phyloP scores from a whole-genome alignment of 169 alveolate species.

The Amoebophrya sp. region DNA sequence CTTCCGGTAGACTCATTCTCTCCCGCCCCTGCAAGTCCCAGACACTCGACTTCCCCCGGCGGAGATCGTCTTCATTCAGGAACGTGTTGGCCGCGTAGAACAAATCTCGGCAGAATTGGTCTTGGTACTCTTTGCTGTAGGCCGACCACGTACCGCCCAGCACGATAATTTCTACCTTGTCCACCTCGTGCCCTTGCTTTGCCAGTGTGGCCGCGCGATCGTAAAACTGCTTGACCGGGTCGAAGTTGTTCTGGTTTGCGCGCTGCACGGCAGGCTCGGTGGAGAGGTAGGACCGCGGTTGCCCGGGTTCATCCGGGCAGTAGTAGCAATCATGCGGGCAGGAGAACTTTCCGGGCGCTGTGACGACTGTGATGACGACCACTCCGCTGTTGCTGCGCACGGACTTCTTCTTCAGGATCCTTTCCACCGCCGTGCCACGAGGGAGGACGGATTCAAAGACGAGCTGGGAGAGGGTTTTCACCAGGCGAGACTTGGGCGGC shows the following conservation, averaged over 20 bases:
- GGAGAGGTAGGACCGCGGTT: slow-evolving; percentile 86
- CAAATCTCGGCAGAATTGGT: slow-evolving; percentile 78
- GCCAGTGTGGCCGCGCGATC: slow-evolving; percentile 82
- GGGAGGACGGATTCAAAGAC: not conserved
- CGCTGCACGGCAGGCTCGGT: slow-evolving; percentile 92
- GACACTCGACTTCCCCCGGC: not conserved
- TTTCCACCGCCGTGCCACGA: not conserved
- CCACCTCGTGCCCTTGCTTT: slow-evolving; percentile 82
- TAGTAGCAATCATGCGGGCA: slow-evolving; percentile 85
- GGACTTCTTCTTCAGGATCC: slow-evolving; percentile 57
- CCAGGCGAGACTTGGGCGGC: not conserved
- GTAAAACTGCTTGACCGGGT: slow-evolving; percentile 76
- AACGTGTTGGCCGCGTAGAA: slow-evolving; percentile 81
- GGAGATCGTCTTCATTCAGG: slow-evolving; percentile 14
- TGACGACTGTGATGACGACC: slow-evolving; percentile 83
- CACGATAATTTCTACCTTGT: slow-evolving; percentile 83
- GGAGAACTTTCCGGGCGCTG: slow-evolving; percentile 86
- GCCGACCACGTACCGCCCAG: slow-evolving; percentile 90
- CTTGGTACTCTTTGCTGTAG: slow-evolving; percentile 64
- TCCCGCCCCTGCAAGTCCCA: slow-evolving; percentile 27
- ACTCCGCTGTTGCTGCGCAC: slow-evolving; percentile 82
- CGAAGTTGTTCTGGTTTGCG: slow-evolving; percentile 86
- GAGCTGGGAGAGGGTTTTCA: not conserved
- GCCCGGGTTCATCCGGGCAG: slow-evolving; percentile 92
- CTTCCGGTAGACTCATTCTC: slow-evolving; percentile 54